Evolutionary conservation across 768 basidiomycete species (phyloP).

Genomic region (Termitomyces sp.): DNA sequence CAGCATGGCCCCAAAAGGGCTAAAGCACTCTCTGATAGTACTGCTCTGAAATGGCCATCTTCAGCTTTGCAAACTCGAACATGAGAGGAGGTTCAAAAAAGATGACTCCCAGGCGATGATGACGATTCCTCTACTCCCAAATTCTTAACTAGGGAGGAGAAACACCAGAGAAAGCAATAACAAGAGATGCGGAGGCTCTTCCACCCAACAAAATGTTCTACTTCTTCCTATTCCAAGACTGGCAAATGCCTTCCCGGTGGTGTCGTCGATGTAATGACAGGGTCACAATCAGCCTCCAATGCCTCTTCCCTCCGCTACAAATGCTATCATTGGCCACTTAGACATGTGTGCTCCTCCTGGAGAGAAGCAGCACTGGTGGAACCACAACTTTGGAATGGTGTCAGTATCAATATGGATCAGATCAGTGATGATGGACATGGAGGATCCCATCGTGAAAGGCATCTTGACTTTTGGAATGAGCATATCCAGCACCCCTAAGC

Average conservation of each 20-base stretch:
- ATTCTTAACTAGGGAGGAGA: slow-evolving; percentile 69
- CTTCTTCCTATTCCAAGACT: slow-evolving; percentile 35
- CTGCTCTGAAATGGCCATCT: slow-evolving; percentile 37
- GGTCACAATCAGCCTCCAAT: slow-evolving; percentile 18
- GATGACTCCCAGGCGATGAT: slow-evolving; percentile 33
- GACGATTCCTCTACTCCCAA: slow-evolving; percentile 35
- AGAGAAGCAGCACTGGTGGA: too few relatives aligned
- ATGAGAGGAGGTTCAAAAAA: slow-evolving; percentile 35
- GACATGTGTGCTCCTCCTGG: too few relatives aligned
- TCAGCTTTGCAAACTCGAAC: slow-evolving; percentile 32
- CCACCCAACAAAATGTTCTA: slow-evolving; percentile 34
- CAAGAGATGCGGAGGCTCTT: slow-evolving; percentile 49
- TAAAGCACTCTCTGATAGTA: slow-evolving; percentile 23
- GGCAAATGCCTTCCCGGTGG: slow-evolving; percentile 62
- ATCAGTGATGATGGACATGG: too few relatives aligned
- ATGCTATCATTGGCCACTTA: too few relatives aligned
- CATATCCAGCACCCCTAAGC: too few relatives aligned
- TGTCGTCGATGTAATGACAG: slow-evolving; percentile 50
- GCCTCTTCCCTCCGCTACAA: slow-evolving; percentile 10
- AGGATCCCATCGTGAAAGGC: too few relatives aligned
- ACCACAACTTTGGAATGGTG: too few relatives aligned
- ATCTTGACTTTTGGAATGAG: too few relatives aligned
- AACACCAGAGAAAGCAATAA: slow-evolving; percentile 60
- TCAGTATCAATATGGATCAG: too few relatives aligned
- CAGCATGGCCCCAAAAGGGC: slow-evolving; percentile 67